Evolutionary conservation across 2,329 filamentous ascomycete species (phyloP).

Genomic region (Clonostachys solani): DNA sequence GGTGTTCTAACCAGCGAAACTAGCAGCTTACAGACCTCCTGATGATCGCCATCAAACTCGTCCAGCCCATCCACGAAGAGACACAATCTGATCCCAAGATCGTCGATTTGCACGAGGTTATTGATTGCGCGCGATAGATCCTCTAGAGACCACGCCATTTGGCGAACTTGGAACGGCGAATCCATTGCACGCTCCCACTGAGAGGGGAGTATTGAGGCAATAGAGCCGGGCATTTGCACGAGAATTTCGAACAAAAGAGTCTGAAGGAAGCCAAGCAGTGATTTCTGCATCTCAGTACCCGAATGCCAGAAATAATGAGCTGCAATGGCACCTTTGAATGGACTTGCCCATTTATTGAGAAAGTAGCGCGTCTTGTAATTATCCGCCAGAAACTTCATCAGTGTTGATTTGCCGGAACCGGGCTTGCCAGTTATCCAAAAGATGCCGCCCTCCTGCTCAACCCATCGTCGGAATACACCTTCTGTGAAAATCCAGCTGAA

Average conservation of each 20-base stretch:
- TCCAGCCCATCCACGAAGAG: not conserved
- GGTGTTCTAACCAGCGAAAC: not conserved
- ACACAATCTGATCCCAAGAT: too few species aligned
- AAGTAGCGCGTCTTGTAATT: not conserved
- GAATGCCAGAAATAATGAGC: not conserved
- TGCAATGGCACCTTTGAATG: not conserved
- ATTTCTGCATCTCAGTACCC: not conserved
- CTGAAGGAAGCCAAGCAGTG: not conserved
- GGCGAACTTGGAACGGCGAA: too few species aligned
- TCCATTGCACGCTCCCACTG: too few species aligned
- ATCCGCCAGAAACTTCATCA: too few species aligned
- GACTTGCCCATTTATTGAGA: not conserved
- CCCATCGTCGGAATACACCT: too few species aligned
- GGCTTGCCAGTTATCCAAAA: too few species aligned
- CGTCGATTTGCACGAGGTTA: too few species aligned
- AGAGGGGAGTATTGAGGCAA: not conserved
- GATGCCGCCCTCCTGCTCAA: too few species aligned
- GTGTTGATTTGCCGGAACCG: too few species aligned
- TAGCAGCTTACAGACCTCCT: not conserved
- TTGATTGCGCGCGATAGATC: too few species aligned
- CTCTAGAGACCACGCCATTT: too few species aligned
- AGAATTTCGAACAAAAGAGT: not conserved
- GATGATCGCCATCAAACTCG: not conserved
- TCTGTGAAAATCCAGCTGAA: too few species aligned
- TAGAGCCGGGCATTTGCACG: not conserved